Percentiles rank a stretch among this genome's conserved stretches.
Conservation (phyloP, 768 basidiomycete species). For the Russula virescens region DNA sequence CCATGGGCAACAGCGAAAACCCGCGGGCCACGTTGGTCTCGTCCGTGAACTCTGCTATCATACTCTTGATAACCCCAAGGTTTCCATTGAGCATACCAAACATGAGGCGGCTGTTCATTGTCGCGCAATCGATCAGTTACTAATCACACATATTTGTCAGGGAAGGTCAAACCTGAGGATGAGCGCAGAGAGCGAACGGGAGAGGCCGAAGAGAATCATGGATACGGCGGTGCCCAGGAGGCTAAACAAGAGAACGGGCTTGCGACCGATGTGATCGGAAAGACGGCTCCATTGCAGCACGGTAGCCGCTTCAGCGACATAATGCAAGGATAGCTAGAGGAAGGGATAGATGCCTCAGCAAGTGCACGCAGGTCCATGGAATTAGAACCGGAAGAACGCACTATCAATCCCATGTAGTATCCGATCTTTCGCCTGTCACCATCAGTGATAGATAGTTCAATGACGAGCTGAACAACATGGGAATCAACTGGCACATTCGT, state of each 20-base stretch:
- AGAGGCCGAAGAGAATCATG: slow-evolving; percentile 35
- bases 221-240: slow-evolving; percentile 32
- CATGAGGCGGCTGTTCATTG: background rate
- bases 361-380: background rate
- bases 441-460: slow-evolving; percentile 37
- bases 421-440: slow-evolving; percentile 43
- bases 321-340: slow-evolving; percentile 43
- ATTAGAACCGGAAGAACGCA: slow-evolving; percentile 28
- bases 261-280: slow-evolving; percentile 45
- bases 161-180: slow-evolving; percentile 26
- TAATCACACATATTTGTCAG: background rate
- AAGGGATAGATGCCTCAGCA: background rate
- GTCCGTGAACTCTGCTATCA: slow-evolving; percentile 63
- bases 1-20: slow-evolving; percentile 33
- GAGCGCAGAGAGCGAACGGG: slow-evolving; percentile 32
- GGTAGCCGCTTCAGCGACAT: slow-evolving; percentile 41
- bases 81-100: slow-evolving; percentile 8
- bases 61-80: slow-evolving; percentile 8
- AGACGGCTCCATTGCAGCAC: slow-evolving; percentile 45
- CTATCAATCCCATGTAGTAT: slow-evolving; percentile 47
- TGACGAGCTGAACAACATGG: slow-evolving; percentile 34
- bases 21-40: slow-evolving; percentile 47
- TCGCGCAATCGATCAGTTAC: background rate
- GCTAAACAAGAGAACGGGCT: slow-evolving; percentile 42
- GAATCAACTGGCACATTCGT: background rate